phyloP scores from a whole-genome alignment of 1,139 yeast genomes.

The Candida sanyaensis region DNA sequence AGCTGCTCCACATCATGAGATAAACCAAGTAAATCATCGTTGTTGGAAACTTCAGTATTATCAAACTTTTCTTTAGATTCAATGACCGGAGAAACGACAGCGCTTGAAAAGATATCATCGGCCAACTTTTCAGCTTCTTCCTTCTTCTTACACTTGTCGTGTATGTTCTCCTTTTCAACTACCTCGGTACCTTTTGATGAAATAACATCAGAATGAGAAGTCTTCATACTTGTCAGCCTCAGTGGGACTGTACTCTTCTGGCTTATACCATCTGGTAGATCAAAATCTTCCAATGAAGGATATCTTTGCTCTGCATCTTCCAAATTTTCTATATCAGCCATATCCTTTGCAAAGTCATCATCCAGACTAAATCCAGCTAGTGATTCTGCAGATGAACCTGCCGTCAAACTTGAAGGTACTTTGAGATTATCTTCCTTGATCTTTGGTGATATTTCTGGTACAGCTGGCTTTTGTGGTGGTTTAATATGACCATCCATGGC shows the following conservation, averaged over 20 bases:
- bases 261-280: slow-evolving; percentile 11
- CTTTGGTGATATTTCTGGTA: slow-evolving; percentile 1
- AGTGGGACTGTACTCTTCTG: slow-evolving; percentile 3
- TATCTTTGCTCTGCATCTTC: slow-evolving; percentile 47
- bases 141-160: slow-evolving; percentile 3
- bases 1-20: slow-evolving; percentile 5
- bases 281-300: slow-evolving; percentile 43
- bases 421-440: slow-evolving; percentile 2
- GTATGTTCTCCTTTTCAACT: slow-evolving; percentile 20
- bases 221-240: slow-evolving; percentile 6
- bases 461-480: background rate
- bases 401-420: slow-evolving; percentile 3
- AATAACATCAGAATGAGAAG: background rate
- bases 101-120: slow-evolving; percentile 38
- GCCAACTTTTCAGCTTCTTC: slow-evolving; percentile 36
- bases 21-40: slow-evolving; percentile 8
- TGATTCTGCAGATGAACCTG: slow-evolving; percentile 9
- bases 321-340: slow-evolving; percentile 26
- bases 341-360: slow-evolving; percentile 6
- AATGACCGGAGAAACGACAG: slow-evolving; percentile 5
- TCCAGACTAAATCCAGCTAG: slow-evolving; percentile 15
- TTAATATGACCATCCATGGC: background rate
- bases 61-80: background rate
- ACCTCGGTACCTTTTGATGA: slow-evolving; percentile 6
- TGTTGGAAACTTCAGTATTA: background rate